Percentiles rank a stretch among this genome's conserved stretches.
Evolutionary conservation across 108 stramenopile species (phyloP).

Genomic region (Cyclostephanos tholiformis): DNA sequence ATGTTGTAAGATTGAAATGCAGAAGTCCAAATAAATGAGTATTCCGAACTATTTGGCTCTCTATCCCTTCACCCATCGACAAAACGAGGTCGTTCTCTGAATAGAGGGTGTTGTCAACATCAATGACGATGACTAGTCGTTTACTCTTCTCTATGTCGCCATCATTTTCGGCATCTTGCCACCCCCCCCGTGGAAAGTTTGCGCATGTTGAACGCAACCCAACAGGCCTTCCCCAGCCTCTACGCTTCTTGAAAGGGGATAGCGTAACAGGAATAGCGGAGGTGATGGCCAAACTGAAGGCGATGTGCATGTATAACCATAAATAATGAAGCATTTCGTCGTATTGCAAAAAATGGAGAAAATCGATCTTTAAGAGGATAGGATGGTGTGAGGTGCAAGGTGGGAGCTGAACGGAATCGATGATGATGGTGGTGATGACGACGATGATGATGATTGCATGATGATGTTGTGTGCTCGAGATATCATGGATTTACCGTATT

Average conservation of each 20-base stretch:
- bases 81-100: conserved; percentile 41
- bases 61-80: conserved; percentile 53
- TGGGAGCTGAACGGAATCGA: too few relatives aligned
- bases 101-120: conserved; percentile 89
- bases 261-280: background rate
- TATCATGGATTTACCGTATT: too few relatives aligned
- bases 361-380: too few relatives aligned
- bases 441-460: too few relatives aligned
- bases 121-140: conserved; percentile 47
- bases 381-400: too few relatives aligned
- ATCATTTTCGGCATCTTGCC: background rate
- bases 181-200: conserved; percentile 17
- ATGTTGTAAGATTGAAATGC: conserved; percentile 56
- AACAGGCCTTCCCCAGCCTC: conserved; percentile 1
- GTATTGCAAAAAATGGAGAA: background rate
- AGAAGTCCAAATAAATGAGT: conserved; percentile 65
- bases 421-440: too few relatives aligned
- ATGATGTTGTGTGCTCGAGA: too few relatives aligned
- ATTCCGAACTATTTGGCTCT: conserved; percentile 74
- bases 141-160: conserved; percentile 1
- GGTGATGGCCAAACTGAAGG: conserved; percentile 2
- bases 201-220: background rate
- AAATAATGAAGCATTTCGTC: background rate
- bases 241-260: background rate
- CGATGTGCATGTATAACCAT: background rate